Percentiles rank a stretch among this genome's conserved stretches.
Conservation (phyloP, 495 filamentous ascomycete genomes). For the Penicillium tannophilum region DNA sequence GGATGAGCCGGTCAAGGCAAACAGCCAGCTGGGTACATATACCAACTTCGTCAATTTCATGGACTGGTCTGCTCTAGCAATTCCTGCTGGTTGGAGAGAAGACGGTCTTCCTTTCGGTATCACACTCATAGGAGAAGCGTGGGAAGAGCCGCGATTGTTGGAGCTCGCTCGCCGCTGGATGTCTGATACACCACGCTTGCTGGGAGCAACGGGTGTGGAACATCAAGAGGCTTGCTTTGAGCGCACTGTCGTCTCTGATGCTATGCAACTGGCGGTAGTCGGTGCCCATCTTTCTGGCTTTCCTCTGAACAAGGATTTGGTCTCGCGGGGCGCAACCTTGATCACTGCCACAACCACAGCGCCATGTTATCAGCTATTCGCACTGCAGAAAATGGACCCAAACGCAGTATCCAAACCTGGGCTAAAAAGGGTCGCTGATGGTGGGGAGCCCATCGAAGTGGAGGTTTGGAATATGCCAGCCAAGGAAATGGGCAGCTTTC, state of each 20-base stretch:
- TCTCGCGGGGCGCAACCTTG: conserved; percentile 32
- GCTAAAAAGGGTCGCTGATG: conserved; percentile 43
- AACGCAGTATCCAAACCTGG: conserved; percentile 21
- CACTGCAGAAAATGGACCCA: not conserved
- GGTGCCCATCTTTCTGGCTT: conserved; percentile 27
- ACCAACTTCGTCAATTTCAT: conserved; percentile 68
- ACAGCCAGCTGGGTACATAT: conserved; percentile 59
- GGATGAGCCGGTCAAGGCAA: conserved; percentile 56
- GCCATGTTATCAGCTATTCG: conserved; percentile 13
- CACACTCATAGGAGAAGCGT: conserved; percentile 58
- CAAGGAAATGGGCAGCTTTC: conserved; percentile 17
- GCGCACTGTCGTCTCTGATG: not conserved
- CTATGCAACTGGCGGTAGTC: conserved; percentile 18
- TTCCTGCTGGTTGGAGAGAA: conserved; percentile 49
- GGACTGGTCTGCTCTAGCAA: conserved; percentile 62
- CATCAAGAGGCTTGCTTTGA: conserved; percentile 40
- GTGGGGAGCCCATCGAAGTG: conserved; percentile 34
- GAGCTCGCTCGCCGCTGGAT: conserved; percentile 19
- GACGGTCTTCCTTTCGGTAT: conserved; percentile 61
- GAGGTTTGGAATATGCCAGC: conserved; percentile 22
- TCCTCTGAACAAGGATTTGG: conserved; percentile 24
- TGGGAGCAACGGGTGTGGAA: conserved; percentile 47
- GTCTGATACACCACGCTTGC: conserved; percentile 8
- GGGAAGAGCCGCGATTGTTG: conserved; percentile 28
- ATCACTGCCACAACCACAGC: conserved; percentile 15